These are phyloP conservation scores for Galeopsis tetrahit DNA, from an alignment of 257 asterid genomes.

Conservation along the genomic window DNA sequence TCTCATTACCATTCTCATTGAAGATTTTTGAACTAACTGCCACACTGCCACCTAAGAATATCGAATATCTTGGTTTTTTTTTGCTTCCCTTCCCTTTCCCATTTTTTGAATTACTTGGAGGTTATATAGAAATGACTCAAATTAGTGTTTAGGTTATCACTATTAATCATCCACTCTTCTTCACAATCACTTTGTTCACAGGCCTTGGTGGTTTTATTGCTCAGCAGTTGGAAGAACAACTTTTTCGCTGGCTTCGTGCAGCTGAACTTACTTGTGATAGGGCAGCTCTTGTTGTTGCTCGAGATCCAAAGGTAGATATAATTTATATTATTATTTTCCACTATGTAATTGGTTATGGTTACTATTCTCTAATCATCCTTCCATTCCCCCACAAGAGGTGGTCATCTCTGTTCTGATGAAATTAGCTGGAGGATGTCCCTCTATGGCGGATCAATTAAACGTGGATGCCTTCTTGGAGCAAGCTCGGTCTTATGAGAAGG, in stretches of 20 bases:
- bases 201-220: slow-evolving; percentile 91
- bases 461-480: slow-evolving; percentile 98
- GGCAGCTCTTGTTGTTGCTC: slow-evolving; percentile 93
- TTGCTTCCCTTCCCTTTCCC: background rate
- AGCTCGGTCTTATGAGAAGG: slow-evolving; percentile 93
- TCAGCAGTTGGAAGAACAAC: slow-evolving; percentile 89
- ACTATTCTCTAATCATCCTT: slow-evolving; percentile 35
- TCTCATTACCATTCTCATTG: too few relatives aligned
- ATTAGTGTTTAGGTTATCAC: background rate
- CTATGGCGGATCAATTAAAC: slow-evolving; percentile 84
- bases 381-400: slow-evolving; percentile 87
- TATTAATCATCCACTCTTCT: slow-evolving; percentile 9
- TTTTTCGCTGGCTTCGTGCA: slow-evolving; percentile 95
- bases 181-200: slow-evolving; percentile 37
- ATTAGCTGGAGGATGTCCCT: slow-evolving; percentile 98
- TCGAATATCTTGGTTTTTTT: background rate
- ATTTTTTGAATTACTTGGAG: background rate
- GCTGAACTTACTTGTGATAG: slow-evolving; percentile 98
- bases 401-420: slow-evolving; percentile 97
- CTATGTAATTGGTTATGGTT: slow-evolving; percentile 10
- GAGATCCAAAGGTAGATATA: slow-evolving; percentile 84
- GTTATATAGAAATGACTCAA: background rate
- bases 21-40: too few relatives aligned
- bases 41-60: too few relatives aligned
- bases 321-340: slow-evolving; percentile 2